These are phyloP conservation scores for Boletus bicolor DNA, from an alignment of 768 basidiomycete genomes.

Conservation along the genomic window DNA sequence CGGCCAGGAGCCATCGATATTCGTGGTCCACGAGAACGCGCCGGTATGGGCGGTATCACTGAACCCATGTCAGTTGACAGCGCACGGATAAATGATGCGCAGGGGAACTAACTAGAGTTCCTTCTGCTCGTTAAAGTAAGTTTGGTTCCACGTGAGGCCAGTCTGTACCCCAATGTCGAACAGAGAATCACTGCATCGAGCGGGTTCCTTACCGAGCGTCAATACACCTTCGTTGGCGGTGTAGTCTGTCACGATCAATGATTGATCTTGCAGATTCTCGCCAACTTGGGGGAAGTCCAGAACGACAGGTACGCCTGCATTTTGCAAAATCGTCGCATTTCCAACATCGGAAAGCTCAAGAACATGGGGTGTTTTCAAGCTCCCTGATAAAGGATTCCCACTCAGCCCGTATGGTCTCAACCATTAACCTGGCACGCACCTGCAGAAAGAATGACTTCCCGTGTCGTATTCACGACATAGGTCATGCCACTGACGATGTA, in stretches of 20 bases:
- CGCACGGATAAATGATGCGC: not conserved
- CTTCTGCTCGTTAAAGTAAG: not conserved
- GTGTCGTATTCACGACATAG: not conserved
- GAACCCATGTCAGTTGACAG: not conserved
- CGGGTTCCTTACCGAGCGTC: not conserved
- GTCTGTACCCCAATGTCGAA: not conserved
- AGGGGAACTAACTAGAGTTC: not conserved
- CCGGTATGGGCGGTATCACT: not conserved
- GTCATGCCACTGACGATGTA: not conserved
- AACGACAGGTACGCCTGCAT: not conserved
- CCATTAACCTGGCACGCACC: not conserved
- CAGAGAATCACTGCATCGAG: not conserved
- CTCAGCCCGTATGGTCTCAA: not conserved
- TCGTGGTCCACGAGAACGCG: not conserved
- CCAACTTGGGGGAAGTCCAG: not conserved
- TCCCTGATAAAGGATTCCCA: not conserved
- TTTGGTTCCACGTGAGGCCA: not conserved
- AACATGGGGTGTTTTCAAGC: not conserved
- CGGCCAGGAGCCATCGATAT: not conserved
- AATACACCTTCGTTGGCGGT: not conserved
- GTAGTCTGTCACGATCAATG: not conserved
- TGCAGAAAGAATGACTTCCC: not conserved
- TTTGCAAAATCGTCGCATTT: not conserved
- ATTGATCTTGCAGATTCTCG: conserved; percentile 2
- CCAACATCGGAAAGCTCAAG: not conserved